These are phyloP conservation scores for Sphenostylis stenocarpa DNA, from an alignment of 306 rosid species.

Conservation along the genomic window DNA sequence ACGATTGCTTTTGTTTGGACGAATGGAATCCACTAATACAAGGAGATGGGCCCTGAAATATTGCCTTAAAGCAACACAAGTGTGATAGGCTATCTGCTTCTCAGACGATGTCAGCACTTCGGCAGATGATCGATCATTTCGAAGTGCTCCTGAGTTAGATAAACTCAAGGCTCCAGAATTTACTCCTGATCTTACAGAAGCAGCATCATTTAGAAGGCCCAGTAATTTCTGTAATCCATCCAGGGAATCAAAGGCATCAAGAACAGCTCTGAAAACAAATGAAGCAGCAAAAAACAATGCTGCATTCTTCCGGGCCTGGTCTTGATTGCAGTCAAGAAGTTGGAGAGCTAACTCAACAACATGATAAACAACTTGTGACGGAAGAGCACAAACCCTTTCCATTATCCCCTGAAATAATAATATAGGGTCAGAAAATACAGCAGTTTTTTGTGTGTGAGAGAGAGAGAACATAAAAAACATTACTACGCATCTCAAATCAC, in stretches of 20 bases:
- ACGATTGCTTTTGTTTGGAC: slow-evolving; percentile 88
- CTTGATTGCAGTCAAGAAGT: slow-evolving; percentile 88
- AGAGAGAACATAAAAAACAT: not conserved
- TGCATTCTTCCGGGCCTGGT: slow-evolving; percentile 90
- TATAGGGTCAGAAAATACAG: slow-evolving; percentile 17
- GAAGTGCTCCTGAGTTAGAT: slow-evolving; percentile 65
- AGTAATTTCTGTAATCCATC: slow-evolving; percentile 86
- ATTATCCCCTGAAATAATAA: slow-evolving; percentile 70
- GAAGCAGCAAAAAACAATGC: slow-evolving; percentile 91
- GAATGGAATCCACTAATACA: slow-evolving; percentile 82
- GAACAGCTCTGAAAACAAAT: slow-evolving; percentile 95
- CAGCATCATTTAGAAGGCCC: slow-evolving; percentile 83
- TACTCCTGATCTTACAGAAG: slow-evolving; percentile 85
- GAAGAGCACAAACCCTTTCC: slow-evolving; percentile 99
- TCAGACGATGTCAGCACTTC: slow-evolving; percentile 93
- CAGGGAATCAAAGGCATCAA: slow-evolving; percentile 94
- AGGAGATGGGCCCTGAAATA: slow-evolving; percentile 96
- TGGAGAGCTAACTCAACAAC: slow-evolving; percentile 90
- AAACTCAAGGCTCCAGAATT: slow-evolving; percentile 78
- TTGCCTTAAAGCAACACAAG: slow-evolving; percentile 90
- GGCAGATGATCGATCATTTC: slow-evolving; percentile 82
- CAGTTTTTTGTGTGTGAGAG: not conserved
- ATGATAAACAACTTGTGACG: slow-evolving; percentile 71
- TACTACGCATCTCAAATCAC: not conserved
- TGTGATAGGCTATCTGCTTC: slow-evolving; percentile 95